These are phyloP conservation scores for Tulasnella sp. DNA, from an alignment of 768 basidiomycete genomes.

Conservation along the genomic window DNA sequence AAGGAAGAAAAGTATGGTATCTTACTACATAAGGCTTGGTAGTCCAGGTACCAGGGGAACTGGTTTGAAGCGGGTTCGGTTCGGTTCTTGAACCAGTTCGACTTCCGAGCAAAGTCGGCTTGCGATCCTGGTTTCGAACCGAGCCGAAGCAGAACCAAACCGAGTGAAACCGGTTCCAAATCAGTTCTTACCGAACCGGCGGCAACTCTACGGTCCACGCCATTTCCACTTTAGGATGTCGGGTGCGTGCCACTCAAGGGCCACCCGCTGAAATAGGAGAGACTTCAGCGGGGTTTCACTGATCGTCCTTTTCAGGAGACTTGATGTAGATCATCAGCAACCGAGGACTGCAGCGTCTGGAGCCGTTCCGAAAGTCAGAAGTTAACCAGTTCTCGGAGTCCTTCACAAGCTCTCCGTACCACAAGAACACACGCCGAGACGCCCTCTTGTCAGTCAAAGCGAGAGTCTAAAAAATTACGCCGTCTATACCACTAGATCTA, in stretches of 20 bases:
- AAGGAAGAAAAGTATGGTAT: too few relatives aligned
- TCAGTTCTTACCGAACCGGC: too few relatives aligned
- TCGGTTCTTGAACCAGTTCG: too few relatives aligned
- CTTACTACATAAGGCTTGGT: too few relatives aligned
- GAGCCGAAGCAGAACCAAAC: too few relatives aligned
- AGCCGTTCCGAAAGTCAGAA: not conserved
- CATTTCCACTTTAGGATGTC: not conserved
- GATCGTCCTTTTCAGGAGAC: not conserved
- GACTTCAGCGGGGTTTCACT: not conserved
- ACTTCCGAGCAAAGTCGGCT: too few relatives aligned
- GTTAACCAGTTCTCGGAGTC: not conserved
- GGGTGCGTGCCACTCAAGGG: not conserved
- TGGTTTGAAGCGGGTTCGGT: too few relatives aligned
- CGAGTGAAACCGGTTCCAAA: too few relatives aligned
- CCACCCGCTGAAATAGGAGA: not conserved
- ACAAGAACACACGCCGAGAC: not conserved
- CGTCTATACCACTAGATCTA: not conserved
- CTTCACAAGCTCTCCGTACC: too few relatives aligned
- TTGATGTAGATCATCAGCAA: not conserved
- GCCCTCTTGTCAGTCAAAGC: not conserved
- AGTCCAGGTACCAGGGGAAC: too few relatives aligned
- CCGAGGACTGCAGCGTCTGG: too few relatives aligned
- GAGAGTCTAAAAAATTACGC: not conserved
- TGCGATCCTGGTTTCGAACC: too few relatives aligned
- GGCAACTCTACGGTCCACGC: not conserved